These are phyloP conservation scores for Exophiala mesophila DNA, from an alignment of 2,329 filamentous ascomycete genomes.

Conservation along the genomic window DNA sequence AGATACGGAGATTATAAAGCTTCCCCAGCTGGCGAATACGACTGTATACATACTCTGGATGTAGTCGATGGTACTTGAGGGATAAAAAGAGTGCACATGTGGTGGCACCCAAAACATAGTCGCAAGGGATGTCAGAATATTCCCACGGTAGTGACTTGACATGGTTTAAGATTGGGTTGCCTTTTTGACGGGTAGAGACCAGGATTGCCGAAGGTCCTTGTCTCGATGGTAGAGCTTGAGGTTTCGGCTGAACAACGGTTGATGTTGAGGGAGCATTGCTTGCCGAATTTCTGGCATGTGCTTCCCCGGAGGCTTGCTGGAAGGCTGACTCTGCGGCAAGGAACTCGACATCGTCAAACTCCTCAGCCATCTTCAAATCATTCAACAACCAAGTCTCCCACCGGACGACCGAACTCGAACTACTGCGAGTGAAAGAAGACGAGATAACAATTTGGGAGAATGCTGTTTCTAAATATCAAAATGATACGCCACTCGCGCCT, in stretches of 20 bases:
- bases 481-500: too few relatives aligned
- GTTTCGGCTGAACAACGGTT: slow-evolving; percentile 78
- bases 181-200: slow-evolving; percentile 88
- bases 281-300: slow-evolving; percentile 28
- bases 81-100: slow-evolving; percentile 91
- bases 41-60: slow-evolving; percentile 96
- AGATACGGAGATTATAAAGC: slow-evolving; percentile 78
- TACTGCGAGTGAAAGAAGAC: too few relatives aligned
- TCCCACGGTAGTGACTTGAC: slow-evolving; percentile 86
- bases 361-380: slow-evolving; percentile 45
- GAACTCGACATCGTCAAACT: slow-evolving; percentile 45
- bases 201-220: slow-evolving; percentile 71
- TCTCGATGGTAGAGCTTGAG: slow-evolving; percentile 70
- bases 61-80: slow-evolving; percentile 93
- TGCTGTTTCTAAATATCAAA: too few relatives aligned
- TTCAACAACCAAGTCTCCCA: too few relatives aligned
- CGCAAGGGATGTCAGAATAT: slow-evolving; percentile 92
- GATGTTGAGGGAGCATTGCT: slow-evolving; percentile 28
- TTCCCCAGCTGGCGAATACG: slow-evolving; percentile 79
- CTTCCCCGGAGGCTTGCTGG: slow-evolving; percentile 39
- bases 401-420: too few relatives aligned
- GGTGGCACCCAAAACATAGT: slow-evolving; percentile 81
- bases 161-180: slow-evolving; percentile 83
- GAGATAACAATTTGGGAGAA: too few relatives aligned
- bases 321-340: slow-evolving; percentile 33